Conservation (phyloP, 352 stramenopile genomes). For the Pythium rhizo-oryzae region DNA sequence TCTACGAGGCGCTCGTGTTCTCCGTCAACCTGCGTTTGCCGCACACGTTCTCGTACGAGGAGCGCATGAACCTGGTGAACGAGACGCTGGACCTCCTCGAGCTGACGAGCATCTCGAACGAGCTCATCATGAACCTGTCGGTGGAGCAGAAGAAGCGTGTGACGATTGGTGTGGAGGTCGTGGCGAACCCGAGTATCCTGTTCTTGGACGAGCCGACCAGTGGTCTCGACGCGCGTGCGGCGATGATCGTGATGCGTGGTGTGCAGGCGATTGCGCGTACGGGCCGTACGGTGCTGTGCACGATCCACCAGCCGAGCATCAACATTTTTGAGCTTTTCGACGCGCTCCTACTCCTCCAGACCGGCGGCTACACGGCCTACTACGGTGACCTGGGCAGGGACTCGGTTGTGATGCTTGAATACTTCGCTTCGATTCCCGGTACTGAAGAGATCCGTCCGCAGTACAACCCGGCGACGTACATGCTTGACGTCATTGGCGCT, state of each 20-base stretch:
- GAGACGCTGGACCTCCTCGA: conserved; percentile 63
- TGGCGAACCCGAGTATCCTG: conserved; percentile 92
- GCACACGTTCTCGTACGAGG: conserved; percentile 39
- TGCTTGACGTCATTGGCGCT: conserved; percentile 86
- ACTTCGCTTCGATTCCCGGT: conserved; percentile 85
- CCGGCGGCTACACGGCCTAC: conserved; percentile 62
- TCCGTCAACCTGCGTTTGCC: conserved; percentile 87
- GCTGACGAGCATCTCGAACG: conserved; percentile 40
- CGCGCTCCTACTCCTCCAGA: conserved; percentile 83
- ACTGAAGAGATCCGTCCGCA: conserved; percentile 67
- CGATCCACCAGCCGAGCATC: conserved; percentile 65
- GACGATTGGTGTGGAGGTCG: conserved; percentile 92
- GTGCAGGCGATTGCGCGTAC: conserved; percentile 86
- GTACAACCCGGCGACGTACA: conserved; percentile 91
- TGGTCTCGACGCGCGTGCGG: conserved; percentile 85
- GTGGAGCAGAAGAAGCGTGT: conserved; percentile 93
- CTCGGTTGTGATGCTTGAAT: conserved; percentile 84
- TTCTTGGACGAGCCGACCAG: conserved; percentile 94
- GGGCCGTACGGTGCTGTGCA: conserved; percentile 86
- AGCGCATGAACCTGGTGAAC: conserved; percentile 55
- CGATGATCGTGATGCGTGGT: conserved; percentile 86
- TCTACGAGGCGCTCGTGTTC: conserved; percentile 91
- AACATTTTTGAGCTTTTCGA: conserved; percentile 95
- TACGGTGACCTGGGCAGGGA: conserved; percentile 89
- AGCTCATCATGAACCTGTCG: conserved; percentile 73